Conservation (phyloP, 2,329 filamentous ascomycete genomes). For the Microsporum ferrugineum region DNA sequence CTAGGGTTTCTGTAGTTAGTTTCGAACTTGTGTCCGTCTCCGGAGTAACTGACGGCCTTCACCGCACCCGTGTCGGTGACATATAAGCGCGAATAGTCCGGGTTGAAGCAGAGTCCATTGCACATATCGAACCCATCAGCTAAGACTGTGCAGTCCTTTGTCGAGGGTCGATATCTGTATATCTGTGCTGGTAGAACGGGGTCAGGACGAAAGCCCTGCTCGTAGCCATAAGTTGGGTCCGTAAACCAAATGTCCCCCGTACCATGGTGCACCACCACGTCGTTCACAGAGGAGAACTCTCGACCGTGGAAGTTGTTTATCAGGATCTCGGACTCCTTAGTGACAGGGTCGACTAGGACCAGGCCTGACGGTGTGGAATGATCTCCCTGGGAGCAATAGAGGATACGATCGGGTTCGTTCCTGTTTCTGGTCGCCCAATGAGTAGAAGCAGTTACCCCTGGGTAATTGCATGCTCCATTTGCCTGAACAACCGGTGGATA, state of each 20-base stretch:
- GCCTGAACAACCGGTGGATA: constrained; percentile 11
- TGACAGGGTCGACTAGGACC: constrained; percentile 18
- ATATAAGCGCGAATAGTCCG: constrained; percentile 30
- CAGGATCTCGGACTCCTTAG: constrained; percentile 18
- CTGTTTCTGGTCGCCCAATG: neutral
- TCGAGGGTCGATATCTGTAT: constrained; percentile 30
- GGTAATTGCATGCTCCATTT: constrained; percentile 13
- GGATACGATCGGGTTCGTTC: constrained; percentile 21
- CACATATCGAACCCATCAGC: constrained; percentile 32
- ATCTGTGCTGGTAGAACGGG: constrained; percentile 28
- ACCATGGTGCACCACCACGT: constrained; percentile 26
- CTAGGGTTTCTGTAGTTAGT: constrained; percentile 14
- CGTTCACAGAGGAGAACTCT: constrained; percentile 31
- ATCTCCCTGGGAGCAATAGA: constrained; percentile 36
- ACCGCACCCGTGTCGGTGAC: constrained; percentile 31
- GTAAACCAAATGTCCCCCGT: constrained; percentile 32
- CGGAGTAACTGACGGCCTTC: constrained; percentile 15
- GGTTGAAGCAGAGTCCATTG: constrained; percentile 36
- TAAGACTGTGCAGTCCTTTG: constrained; percentile 25
- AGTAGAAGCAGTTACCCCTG: neutral
- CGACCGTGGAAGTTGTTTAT: constrained; percentile 27
- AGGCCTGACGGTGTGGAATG: constrained; percentile 14
- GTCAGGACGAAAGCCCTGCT: constrained; percentile 25
- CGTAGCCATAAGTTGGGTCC: constrained; percentile 28
- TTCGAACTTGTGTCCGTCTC: constrained; percentile 11